These are phyloP conservation scores for Thalia dealbata DNA, from an alignment of 176 grass and related monocot species.

Conservation along the genomic window DNA sequence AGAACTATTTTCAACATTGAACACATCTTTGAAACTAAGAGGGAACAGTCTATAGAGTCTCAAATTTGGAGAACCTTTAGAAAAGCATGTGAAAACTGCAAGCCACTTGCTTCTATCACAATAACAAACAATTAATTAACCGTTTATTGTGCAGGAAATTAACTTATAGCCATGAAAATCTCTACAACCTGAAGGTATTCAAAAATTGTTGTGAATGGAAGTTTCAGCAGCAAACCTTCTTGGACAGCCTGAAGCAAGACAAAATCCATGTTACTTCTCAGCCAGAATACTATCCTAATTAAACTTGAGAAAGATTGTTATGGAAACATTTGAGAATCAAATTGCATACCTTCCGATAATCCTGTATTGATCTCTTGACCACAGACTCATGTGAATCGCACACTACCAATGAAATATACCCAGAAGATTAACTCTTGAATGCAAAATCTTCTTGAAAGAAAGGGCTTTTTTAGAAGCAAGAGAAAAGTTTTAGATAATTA, in stretches of 20 bases:
- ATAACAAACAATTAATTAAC: background rate
- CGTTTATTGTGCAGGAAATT: background rate
- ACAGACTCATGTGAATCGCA: constrained; percentile 26
- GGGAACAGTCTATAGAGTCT: too few relatives aligned
- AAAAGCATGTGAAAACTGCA: too few relatives aligned
- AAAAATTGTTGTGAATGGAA: constrained; percentile 90
- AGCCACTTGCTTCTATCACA: background rate
- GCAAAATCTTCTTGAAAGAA: background rate
- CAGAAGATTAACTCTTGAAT: constrained; percentile 8
- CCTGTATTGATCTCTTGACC: constrained; percentile 54
- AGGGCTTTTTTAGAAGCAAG: background rate
- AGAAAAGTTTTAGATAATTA: background rate
- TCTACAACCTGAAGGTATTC: constrained; percentile 85
- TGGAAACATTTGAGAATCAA: background rate
- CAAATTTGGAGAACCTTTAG: too few relatives aligned
- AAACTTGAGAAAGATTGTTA: background rate
- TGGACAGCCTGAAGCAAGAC: constrained; percentile 50
- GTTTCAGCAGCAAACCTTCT: constrained; percentile 69
- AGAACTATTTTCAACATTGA: too few relatives aligned
- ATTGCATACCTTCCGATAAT: constrained; percentile 44
- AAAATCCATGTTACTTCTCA: background rate
- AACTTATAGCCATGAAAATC: background rate
- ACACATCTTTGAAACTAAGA: too few relatives aligned
- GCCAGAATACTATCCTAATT: background rate
- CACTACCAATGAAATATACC: constrained; percentile 28